These are phyloP conservation scores for Xylariaceae sp. DNA, from an alignment of 2,329 filamentous ascomycete species.

Conservation along the genomic window DNA sequence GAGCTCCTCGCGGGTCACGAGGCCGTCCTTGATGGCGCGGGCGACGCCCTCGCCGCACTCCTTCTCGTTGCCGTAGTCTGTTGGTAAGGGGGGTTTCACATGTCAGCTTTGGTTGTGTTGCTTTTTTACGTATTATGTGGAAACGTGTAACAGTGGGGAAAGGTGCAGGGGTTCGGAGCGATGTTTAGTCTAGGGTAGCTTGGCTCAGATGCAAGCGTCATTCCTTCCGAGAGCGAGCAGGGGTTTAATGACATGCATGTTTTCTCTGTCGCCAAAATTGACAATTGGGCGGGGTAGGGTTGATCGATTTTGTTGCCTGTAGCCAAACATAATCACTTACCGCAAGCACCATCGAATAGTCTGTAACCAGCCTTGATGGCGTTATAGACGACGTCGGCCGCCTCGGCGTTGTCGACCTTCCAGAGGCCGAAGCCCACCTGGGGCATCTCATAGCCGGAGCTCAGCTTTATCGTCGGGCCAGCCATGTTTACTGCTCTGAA, in stretches of 20 bases:
- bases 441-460: conserved; percentile 64
- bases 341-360: conserved; percentile 55
- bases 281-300: too few species aligned
- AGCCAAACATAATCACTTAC: conserved; percentile 41
- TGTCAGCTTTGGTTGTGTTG: conserved; percentile 6
- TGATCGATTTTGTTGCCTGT: too few species aligned
- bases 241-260: conserved; percentile 2
- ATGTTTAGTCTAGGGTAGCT: conserved; percentile 2
- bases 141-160: neutral
- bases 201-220: conserved; percentile 4
- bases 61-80: conserved; percentile 79
- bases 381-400: conserved; percentile 73
- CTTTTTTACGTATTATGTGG: neutral
- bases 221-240: conserved; percentile 14
- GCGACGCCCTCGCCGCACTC: conserved; percentile 72
- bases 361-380: conserved; percentile 60
- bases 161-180: neutral
- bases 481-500: conserved; percentile 13
- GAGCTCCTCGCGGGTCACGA: conserved; percentile 79
- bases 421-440: conserved; percentile 74
- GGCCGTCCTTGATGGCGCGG: conserved; percentile 72
- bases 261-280: neutral
- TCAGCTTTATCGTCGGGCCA: conserved; percentile 53
- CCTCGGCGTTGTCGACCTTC: conserved; percentile 73
- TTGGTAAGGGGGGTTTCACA: neutral